phyloP scores from a whole-genome alignment of 1,139 yeast species.

The Debaryomyces fabryi region DNA sequence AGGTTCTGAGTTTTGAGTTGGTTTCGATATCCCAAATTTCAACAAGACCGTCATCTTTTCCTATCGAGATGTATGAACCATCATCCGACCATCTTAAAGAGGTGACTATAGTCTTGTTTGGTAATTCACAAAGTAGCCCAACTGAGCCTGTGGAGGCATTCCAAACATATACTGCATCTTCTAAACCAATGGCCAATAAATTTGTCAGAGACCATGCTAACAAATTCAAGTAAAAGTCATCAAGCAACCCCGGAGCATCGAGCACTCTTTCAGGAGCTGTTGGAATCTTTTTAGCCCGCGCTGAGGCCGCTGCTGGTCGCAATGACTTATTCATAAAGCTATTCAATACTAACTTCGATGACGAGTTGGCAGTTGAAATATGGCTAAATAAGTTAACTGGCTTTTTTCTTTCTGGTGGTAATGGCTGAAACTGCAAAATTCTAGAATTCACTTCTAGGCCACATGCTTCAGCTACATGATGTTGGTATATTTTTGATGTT shows the following conservation, averaged over 20 bases:
- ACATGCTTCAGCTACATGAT: constrained; percentile 92
- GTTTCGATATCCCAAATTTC: constrained; percentile 96
- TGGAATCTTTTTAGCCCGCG: constrained; percentile 71
- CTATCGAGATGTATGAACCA: constrained; percentile 84
- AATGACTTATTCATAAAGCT: constrained; percentile 18
- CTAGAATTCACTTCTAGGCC: constrained; percentile 85
- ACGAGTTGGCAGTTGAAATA: constrained; percentile 22
- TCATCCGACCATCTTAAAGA: constrained; percentile 92
- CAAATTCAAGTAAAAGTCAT: constrained; percentile 88
- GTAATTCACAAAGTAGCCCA: constrained; percentile 65
- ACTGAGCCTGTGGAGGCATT: constrained; percentile 86
- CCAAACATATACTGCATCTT: constrained; percentile 86
- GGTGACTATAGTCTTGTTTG: constrained; percentile 56
- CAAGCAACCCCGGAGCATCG: constrained; percentile 94
- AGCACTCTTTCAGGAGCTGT: constrained; percentile 90
- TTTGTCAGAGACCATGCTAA: constrained; percentile 88
- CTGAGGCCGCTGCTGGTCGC: constrained; percentile 54
- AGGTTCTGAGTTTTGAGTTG: constrained; percentile 71
- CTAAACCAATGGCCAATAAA: constrained; percentile 87
- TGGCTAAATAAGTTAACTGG: constrained; percentile 53
- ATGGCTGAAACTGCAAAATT: constrained; percentile 83
- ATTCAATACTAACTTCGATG: constrained; percentile 22
- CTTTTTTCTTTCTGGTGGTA: constrained; percentile 73
- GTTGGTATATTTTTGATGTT: constrained; percentile 71
- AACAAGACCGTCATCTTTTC: constrained; percentile 79